Percentiles rank a stretch among this genome's conserved stretches.
These are phyloP conservation scores for Ceratocystis lukuohia DNA, from an alignment of 2,329 filamentous ascomycete species.

Conservation along the genomic window DNA sequence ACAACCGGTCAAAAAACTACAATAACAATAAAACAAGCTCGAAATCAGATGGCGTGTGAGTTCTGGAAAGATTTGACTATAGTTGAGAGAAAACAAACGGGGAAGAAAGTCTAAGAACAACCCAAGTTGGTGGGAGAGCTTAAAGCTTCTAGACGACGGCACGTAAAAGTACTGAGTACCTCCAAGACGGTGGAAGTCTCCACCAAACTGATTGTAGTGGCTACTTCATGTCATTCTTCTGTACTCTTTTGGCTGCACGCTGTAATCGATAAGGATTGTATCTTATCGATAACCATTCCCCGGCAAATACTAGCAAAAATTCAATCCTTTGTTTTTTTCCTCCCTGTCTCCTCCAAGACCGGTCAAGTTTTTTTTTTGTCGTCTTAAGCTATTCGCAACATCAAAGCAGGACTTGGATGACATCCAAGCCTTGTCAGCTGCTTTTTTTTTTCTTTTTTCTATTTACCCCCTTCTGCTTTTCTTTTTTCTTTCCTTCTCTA, in stretches of 20 bases:
- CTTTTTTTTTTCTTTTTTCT: background rate
- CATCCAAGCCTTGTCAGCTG: too few relatives aligned
- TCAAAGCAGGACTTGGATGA: too few relatives aligned
- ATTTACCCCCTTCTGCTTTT: background rate
- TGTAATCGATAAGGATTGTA: slow-evolving; percentile 14
- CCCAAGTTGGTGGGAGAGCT: background rate
- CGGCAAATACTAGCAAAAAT: background rate
- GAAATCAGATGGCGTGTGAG: background rate
- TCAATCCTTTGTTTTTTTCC: slow-evolving; percentile 4
- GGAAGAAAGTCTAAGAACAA: background rate
- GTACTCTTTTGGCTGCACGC: slow-evolving; percentile 22
- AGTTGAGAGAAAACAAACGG: too few relatives aligned
- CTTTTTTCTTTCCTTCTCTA: background rate
- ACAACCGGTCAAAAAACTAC: background rate
- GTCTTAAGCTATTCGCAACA: background rate
- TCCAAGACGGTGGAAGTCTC: background rate
- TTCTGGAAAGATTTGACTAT: background rate
- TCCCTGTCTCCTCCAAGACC: background rate
- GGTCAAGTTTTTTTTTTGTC: too few relatives aligned
- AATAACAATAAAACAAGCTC: background rate
- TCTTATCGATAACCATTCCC: slow-evolving; percentile 1
- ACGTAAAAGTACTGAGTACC: too few relatives aligned
- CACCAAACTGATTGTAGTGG: background rate
- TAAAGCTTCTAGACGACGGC: too few relatives aligned
- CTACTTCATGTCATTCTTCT: background rate